A percentile compares a stretch with the other conserved stretches of the same genome.
Evolutionary conservation across 83 land plant genomes (phyloP).

Genomic region (Picea abies): DNA sequence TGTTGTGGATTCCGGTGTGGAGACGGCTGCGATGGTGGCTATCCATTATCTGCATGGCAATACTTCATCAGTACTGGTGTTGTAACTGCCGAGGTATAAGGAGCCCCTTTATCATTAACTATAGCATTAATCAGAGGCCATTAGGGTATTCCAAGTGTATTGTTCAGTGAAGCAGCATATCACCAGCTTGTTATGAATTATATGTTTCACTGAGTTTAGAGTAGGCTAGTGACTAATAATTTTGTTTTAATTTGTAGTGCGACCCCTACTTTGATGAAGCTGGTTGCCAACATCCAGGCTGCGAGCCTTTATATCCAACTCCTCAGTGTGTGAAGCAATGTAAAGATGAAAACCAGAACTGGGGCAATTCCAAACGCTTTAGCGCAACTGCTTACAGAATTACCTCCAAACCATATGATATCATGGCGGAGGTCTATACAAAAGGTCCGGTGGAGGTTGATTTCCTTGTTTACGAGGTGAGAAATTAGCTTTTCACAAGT

Average conservation of each 20-base stretch:
- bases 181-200: no score
- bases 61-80: constrained; percentile 86
- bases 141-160: no score
- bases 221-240: not conserved
- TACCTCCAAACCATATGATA: constrained; percentile 56
- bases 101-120: not conserved
- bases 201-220: not conserved
- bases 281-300: constrained; percentile 93
- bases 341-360: constrained; percentile 55
- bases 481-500: not conserved
- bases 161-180: no score
- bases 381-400: constrained; percentile 76
- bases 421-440: constrained; percentile 85
- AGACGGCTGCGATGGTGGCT: constrained; percentile 93
- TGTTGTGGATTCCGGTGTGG: constrained; percentile 99
- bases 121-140: not conserved
- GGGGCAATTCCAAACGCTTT: constrained; percentile 75
- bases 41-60: constrained; percentile 81
- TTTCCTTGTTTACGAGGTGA: constrained; percentile 92
- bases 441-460: constrained; percentile 97
- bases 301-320: constrained; percentile 86
- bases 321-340: constrained; percentile 79
- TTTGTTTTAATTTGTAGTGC: constrained; percentile 58
- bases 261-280: constrained; percentile 88
- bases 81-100: constrained; percentile 85